Conservation (phyloP, 495 filamentous ascomycete genomes). For the Bryoglossum gracile region DNA sequence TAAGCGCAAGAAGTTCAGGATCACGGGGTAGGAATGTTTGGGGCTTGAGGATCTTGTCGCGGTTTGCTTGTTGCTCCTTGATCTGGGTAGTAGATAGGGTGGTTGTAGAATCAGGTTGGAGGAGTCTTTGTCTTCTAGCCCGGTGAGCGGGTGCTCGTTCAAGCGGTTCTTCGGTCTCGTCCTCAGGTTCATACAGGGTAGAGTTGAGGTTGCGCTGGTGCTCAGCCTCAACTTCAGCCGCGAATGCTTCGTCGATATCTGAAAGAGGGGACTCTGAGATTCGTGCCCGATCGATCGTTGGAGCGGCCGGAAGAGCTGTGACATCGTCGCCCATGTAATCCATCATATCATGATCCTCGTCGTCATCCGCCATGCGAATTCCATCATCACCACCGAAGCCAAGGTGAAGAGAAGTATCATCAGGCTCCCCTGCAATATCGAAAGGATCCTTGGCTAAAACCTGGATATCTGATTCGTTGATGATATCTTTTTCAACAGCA, state of each 20-base stretch:
- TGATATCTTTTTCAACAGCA: constrained; percentile 62
- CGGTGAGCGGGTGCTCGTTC: constrained; percentile 55
- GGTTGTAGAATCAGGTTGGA: constrained; percentile 60
- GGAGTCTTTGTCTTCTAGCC: constrained; percentile 67
- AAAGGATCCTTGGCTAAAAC: constrained; percentile 29
- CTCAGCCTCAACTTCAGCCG: constrained; percentile 46
- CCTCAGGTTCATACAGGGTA: constrained; percentile 31
- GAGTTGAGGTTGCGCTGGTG: constrained; percentile 45
- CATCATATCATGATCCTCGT: constrained; percentile 53
- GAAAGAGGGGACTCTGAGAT: constrained; percentile 66
- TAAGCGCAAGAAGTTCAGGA: constrained; percentile 74
- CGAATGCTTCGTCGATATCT: constrained; percentile 53
- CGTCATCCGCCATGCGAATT: constrained; percentile 47
- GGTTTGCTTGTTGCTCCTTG: constrained; percentile 71
- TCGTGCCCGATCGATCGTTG: constrained; percentile 33
- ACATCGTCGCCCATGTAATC: constrained; percentile 44
- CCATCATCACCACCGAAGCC: constrained; percentile 40
- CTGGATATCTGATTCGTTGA: constrained; percentile 51
- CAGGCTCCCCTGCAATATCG: constrained; percentile 31
- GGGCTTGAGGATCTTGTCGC: constrained; percentile 71
- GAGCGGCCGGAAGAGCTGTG: constrained; percentile 31
- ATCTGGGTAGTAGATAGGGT: constrained; percentile 52
- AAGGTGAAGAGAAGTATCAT: constrained; percentile 39
- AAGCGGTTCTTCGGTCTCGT: constrained; percentile 44
- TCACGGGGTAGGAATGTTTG: constrained; percentile 77